Evolutionary conservation across 1,284 basidiomycete species (phyloP), one percentile per base, ranked within the genome.

Genomic region (Cryptococcus sp.): DNA sequence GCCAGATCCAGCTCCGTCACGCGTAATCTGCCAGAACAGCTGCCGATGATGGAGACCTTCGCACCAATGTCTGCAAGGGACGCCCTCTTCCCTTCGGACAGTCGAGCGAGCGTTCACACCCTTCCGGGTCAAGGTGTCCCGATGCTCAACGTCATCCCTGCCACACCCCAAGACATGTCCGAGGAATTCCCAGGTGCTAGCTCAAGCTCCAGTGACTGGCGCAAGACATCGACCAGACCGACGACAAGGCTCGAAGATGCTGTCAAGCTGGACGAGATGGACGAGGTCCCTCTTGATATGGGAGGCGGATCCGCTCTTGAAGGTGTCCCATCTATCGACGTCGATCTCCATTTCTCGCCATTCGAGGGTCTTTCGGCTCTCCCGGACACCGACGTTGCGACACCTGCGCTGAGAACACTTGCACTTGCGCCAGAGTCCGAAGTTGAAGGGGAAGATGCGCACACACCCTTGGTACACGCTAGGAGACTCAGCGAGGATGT

Each of bases 71-170:
- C 27, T 25, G 53, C 23, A 7, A 40, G 41, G 45, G 49, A 42
- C 41, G 23, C 30, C 30, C 39, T 61, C 16, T 35, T 53, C 7
- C 25, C 55, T 8, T 54, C 49, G 0, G 54, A 61, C 47, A 57
- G 52, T 42, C 43, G 51, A 30, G 41, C 55, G 20, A 57, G 54
- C 40, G 43, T 59, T 7, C 40, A 57, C 15, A 60, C 55, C 13
- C 19, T 64, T 8, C 53, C 52, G 13, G 57, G 57, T 16, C 51
- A 53, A 19, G 54, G 59, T 42, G 64, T 73, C 19, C 74, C 74
- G 2, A 69, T 72, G 64, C 60, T 77, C 58, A 76, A 77, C 45
- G 67, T 77, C 60, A 76, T 77, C 38, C 76, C 76, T n/a, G 73
- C 76, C 3, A 77, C 76, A 5, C 75, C 75, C 1, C 67, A 70